These are phyloP conservation scores for Penicillium palitans DNA, from an alignment of 2,329 filamentous ascomycete genomes.

Conservation along the genomic window DNA sequence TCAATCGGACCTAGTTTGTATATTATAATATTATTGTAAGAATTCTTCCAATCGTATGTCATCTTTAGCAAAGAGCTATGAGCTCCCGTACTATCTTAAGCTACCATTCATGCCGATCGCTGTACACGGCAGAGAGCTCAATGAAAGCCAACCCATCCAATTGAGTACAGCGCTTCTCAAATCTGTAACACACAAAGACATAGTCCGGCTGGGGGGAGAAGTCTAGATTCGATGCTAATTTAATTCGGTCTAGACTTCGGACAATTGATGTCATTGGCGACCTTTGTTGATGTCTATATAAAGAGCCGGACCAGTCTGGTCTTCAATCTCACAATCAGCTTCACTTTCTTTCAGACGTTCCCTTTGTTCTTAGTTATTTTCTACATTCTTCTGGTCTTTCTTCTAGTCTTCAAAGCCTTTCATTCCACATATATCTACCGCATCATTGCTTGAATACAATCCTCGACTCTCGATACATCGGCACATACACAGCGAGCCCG, in stretches of 20 bases:
- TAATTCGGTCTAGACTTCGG: slow-evolving; percentile 18
- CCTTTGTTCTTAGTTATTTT: slow-evolving; percentile 3
- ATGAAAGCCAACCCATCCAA: neutral
- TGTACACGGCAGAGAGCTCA: neutral
- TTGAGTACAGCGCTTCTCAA: neutral
- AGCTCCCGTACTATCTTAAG: neutral
- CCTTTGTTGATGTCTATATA: slow-evolving; percentile 12
- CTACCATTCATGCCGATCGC: slow-evolving; percentile 2
- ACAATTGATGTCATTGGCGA: neutral
- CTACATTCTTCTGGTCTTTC: neutral
- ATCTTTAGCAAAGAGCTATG: neutral
- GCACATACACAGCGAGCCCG: neutral
- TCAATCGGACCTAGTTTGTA: neutral
- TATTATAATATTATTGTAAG: neutral
- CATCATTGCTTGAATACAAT: neutral
- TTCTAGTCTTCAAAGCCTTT: neutral
- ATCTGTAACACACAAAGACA: slow-evolving; percentile 12
- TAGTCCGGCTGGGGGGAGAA: neutral
- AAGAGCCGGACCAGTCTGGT: slow-evolving; percentile 5
- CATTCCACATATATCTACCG: neutral
- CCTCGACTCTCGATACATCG: neutral
- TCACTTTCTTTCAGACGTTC: slow-evolving; percentile 8
- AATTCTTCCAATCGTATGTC: neutral
- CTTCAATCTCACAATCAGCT: slow-evolving; percentile 10
- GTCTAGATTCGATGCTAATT: slow-evolving; percentile 19